Evolutionary conservation across 139 green algal genomes (phyloP), one percentile per base, ranked within the genome.

Genomic region (Yamagishiella unicocca): DNA sequence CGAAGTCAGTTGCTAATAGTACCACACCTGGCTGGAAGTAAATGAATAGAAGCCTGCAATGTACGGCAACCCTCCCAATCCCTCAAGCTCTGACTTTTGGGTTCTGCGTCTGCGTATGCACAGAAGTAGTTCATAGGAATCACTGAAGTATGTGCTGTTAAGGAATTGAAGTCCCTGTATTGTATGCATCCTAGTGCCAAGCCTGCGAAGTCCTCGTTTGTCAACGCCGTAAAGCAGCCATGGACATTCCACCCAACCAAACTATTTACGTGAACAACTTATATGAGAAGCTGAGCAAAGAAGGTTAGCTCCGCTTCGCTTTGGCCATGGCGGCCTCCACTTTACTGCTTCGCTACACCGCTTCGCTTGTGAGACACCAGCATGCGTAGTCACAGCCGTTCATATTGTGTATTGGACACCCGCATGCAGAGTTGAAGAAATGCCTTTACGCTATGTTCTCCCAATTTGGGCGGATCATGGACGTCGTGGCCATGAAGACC

Each of bases 261-360:
- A 99, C 97, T 0, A 92, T 99, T 14, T 99, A 99, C 76, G 90
- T 99, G 0, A 96, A 96, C 55, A 99, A 99, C 88, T 64, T 99
- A 10, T 95, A 96, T 67, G 97, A 99, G 81, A 99, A 99, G 89
- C 81, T 98, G 9, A 93, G 90, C 24, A 98, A 98, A 85, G 95
- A 99, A 80, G 97, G 96, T 98, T 83, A 67, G 93, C n/a, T 4
- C 0, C 2, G 37, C 45, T 33, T 80, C 38, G 31, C 3, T n/a
- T 62, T 68, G 29, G 50, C 43, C 35, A 33, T 76, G 79, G 79
- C 61, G 61, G 79, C 61, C 77, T 83, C 29, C 21, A 6, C 35
- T 53, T n/a, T 35, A n/a, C 61, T 19, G 58, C 2, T 46, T 24
- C 29, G 38, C 33, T 53, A 19, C 70, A 84, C 10, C 37, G 35